Conservation (phyloP, 192 early-diverging fungal genomes). For the Coemansia nantahalensis region DNA sequence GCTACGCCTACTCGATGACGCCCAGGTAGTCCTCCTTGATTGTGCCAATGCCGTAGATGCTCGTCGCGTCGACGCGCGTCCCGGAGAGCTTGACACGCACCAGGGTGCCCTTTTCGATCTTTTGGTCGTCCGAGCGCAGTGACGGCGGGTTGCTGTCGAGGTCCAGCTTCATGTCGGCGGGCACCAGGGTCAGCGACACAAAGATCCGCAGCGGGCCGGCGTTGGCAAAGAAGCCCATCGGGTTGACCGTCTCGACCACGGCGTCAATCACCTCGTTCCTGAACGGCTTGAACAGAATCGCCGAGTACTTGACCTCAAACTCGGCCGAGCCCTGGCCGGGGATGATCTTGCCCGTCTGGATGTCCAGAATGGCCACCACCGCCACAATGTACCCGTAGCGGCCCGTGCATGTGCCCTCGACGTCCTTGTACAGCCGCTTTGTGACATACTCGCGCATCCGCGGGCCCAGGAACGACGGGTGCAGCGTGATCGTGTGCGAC, state of each 20-base stretch:
- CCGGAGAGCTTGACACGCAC: slow-evolving; percentile 90
- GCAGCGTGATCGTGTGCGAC: slow-evolving; percentile 89
- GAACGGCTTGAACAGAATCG: slow-evolving; percentile 97
- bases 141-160: slow-evolving; percentile 81
- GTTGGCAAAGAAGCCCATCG: slow-evolving; percentile 95
- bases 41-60: slow-evolving; percentile 93
- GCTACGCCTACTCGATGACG: slow-evolving; percentile 54
- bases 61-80: slow-evolving; percentile 83
- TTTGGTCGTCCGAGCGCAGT: slow-evolving; percentile 72
- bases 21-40: slow-evolving; percentile 98
- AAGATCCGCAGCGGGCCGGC: slow-evolving; percentile 93
- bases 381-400: slow-evolving; percentile 90
- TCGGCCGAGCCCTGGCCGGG: slow-evolving; percentile 85
- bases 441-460: slow-evolving; percentile 73
- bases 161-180: slow-evolving; percentile 87
- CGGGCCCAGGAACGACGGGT: slow-evolving; percentile 89
- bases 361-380: slow-evolving; percentile 76
- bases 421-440: slow-evolving; percentile 85
- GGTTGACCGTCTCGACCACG: slow-evolving; percentile 82
- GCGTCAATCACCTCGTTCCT: slow-evolving; percentile 96
- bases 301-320: slow-evolving; percentile 85
- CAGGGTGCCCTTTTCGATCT: slow-evolving; percentile 82
- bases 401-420: slow-evolving; percentile 93
- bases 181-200: slow-evolving; percentile 82
- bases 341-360: slow-evolving; percentile 79